Evolutionary conservation across 352 stramenopile species (phyloP).

Genomic region (Phytophthora quininea): DNA sequence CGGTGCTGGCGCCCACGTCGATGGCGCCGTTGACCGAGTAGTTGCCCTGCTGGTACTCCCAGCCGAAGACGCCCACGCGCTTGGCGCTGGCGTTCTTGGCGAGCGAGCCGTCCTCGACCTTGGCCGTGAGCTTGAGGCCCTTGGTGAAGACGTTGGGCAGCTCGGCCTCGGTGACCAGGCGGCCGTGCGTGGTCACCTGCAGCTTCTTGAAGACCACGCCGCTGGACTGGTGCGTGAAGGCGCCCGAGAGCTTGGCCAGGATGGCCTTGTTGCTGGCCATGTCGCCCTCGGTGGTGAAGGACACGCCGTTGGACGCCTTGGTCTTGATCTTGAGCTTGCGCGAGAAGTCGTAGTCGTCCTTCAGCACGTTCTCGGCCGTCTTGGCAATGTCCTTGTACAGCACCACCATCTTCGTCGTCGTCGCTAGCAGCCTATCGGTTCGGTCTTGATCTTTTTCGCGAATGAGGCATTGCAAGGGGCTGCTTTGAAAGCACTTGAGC

Average conservation of each 20-base stretch:
- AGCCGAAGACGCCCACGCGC: conserved; percentile 74
- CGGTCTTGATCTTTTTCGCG: conserved; percentile 56
- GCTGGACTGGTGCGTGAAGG: conserved; percentile 68
- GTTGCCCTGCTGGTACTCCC: conserved; percentile 73
- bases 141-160: conserved; percentile 81
- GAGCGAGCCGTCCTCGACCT: conserved; percentile 83
- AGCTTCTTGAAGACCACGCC: conserved; percentile 88
- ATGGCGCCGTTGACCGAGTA: conserved; percentile 66
- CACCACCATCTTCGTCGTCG: conserved; percentile 57
- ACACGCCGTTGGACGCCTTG: conserved; percentile 85
- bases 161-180: conserved; percentile 78
- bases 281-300: conserved; percentile 87
- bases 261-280: conserved; percentile 90
- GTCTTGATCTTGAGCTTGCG: conserved; percentile 93
- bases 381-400: conserved; percentile 90
- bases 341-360: conserved; percentile 90
- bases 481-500: background rate
- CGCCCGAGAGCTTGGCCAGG: conserved; percentile 78
- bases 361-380: conserved; percentile 84
- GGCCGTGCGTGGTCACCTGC: conserved; percentile 84
- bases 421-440: conserved; percentile 2
- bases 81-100: conserved; percentile 83
- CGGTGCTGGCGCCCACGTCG: conserved; percentile 62
- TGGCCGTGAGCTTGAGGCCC: conserved; percentile 83
- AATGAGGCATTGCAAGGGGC: conserved; percentile 40